Evolutionary conservation across 192 early-diverging fungal species (phyloP), one percentile per base, ranked within the genome.

Genomic region (Coemansia sp.): DNA sequence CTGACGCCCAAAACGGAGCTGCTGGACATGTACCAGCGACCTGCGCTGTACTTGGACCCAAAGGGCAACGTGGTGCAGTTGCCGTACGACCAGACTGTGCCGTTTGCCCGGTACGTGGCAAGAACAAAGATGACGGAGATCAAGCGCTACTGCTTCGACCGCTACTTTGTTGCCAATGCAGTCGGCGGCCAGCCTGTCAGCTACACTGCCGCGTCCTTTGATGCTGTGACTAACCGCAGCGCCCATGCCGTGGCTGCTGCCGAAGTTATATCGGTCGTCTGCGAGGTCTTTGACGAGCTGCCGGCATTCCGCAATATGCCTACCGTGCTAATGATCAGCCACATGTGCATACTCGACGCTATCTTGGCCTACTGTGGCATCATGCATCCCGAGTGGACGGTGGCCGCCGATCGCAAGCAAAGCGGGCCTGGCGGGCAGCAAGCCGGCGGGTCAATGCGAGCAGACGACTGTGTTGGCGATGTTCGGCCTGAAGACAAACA

Each of bases 1-100:
- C 68, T 98, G 64, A 88, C 92, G 46, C 96, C 96, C 15, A 91
- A 92, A 43, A 86, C 83, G 9, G 78, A 71, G 3, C 40, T 71
- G 27, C 43, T 76, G 43, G 87, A 90, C 47, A 75, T 89, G 53
- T 87, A 87, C 42, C 88, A 92, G 62, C 83, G 77, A 51, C 89
- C 91, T 0, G 94, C 94, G 7, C 83, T 90, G 57, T 81, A 95
- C 40, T 77, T 98, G 68, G 96, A 98, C 58, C 80, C 91, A 1
- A 84, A 84, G 39, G 96, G 96, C 59, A 86, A 84, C 46, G 73
- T 97, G 22, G 93, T 96, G 57, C 93, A 93, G 65, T 64, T 94
- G 20, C 94, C 94, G 0, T 93, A 89, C 71, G 96, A 98, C 82
- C 83, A 96, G 69, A 96, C 94, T 0, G 90, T 91, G 11, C 94